phyloP scores from a whole-genome alignment of 1,284 basidiomycete species.

The Athelia psychrophila region DNA sequence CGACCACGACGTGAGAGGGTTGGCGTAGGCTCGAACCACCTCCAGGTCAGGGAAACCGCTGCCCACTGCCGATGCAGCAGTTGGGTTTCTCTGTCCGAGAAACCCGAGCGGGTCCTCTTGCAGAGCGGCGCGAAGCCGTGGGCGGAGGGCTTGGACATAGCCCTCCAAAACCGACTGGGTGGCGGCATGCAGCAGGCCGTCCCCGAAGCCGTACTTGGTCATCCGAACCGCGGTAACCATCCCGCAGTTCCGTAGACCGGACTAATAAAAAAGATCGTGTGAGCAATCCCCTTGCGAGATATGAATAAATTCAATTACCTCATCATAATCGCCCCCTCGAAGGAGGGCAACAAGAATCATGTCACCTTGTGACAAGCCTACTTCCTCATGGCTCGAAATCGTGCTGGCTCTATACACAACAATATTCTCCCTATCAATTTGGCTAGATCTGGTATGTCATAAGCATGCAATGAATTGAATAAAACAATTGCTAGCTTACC shows the following conservation, averaged over 20 bases:
- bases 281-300: no score
- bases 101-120: background rate
- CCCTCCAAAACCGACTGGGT: no score
- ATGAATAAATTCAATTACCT: no score
- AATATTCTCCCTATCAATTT: slow-evolving; percentile 10
- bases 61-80: background rate
- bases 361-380: background rate
- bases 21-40: background rate
- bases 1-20: background rate
- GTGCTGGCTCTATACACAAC: slow-evolving; percentile 1
- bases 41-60: background rate
- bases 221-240: slow-evolving; percentile 31
- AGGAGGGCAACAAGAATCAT: background rate
- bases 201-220: slow-evolving; percentile 38
- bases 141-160: no score
- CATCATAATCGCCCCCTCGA: background rate
- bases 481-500: background rate
- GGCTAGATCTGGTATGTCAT: background rate
- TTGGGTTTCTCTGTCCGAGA: background rate
- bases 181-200: slow-evolving; percentile 42
- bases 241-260: slow-evolving; percentile 30
- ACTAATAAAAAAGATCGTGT: no score
- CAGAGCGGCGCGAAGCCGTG: background rate
- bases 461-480: background rate
- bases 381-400: background rate